These are phyloP conservation scores for Suhomyces taliae DNA, from an alignment of 1,139 yeast species.

Conservation along the genomic window DNA sequence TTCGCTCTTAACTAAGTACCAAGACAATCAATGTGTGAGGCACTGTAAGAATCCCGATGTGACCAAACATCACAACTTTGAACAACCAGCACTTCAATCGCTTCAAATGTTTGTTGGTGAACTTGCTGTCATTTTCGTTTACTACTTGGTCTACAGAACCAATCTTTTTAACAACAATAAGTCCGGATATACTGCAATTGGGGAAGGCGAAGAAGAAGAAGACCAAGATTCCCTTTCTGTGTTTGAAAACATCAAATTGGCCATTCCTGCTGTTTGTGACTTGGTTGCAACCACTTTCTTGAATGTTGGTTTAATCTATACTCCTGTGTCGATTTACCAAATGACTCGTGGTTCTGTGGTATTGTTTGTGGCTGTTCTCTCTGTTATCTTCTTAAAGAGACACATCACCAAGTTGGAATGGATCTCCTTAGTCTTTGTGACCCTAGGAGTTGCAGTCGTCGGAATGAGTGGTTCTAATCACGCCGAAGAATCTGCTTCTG, in stretches of 20 bases:
- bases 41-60: slow-evolving; percentile 51
- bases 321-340: slow-evolving; percentile 83
- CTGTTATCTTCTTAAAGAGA: slow-evolving; percentile 61
- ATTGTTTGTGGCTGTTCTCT: slow-evolving; percentile 71
- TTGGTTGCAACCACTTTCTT: slow-evolving; percentile 71
- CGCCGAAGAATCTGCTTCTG: slow-evolving; percentile 8
- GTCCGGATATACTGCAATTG: slow-evolving; percentile 18
- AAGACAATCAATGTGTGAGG: slow-evolving; percentile 72
- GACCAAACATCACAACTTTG: slow-evolving; percentile 48
- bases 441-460: slow-evolving; percentile 68
- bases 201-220: slow-evolving; percentile 12
- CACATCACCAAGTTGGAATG: slow-evolving; percentile 64
- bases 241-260: slow-evolving; percentile 29
- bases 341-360: slow-evolving; percentile 83
- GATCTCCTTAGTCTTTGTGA: slow-evolving; percentile 60
- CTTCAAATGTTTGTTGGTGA: slow-evolving; percentile 84
- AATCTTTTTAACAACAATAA: slow-evolving; percentile 14
- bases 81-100: slow-evolving; percentile 80
- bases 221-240: slow-evolving; percentile 15
- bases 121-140: slow-evolving; percentile 49
- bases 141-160: slow-evolving; percentile 32
- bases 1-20: slow-evolving; percentile 73
- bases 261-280: slow-evolving; percentile 73
- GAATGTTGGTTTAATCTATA: slow-evolving; percentile 71
- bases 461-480: slow-evolving; percentile 62